A percentile compares a stretch with the other conserved stretches of the same genome.
These are phyloP conservation scores for Fusarium stilboides DNA, from an alignment of 2,329 filamentous ascomycete species.

Conservation along the genomic window DNA sequence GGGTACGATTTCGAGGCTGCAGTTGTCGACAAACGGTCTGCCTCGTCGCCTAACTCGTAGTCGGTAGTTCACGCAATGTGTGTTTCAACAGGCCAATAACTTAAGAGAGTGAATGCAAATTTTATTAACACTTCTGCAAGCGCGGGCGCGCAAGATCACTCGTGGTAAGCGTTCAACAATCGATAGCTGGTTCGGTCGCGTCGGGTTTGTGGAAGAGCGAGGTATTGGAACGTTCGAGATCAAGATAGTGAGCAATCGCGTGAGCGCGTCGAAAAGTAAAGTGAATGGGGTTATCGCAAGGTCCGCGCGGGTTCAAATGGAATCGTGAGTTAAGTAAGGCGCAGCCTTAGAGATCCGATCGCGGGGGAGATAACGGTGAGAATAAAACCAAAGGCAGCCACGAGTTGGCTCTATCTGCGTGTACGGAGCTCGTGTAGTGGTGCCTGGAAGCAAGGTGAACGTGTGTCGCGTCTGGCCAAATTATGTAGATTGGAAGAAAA, in stretches of 20 bases:
- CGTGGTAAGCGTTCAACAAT: slow-evolving; percentile 30
- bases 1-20: slow-evolving; percentile 35
- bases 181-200: slow-evolving; percentile 15
- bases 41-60: slow-evolving; percentile 24
- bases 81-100: neutral
- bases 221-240: slow-evolving; percentile 3
- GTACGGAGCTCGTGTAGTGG: slow-evolving; percentile 35
- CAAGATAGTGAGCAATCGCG: slow-evolving; percentile 4
- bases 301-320: slow-evolving; percentile 6
- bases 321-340: slow-evolving; percentile 25
- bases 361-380: slow-evolving; percentile 3
- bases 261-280: slow-evolving; percentile 5
- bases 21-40: slow-evolving; percentile 10
- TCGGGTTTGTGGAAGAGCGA: slow-evolving; percentile 10
- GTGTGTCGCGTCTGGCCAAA: slow-evolving; percentile 31
- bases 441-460: slow-evolving; percentile 30
- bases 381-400: slow-evolving; percentile 12
- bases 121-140: slow-evolving; percentile 27
- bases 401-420: slow-evolving; percentile 25
- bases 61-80: slow-evolving; percentile 13
- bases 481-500: slow-evolving; percentile 21
- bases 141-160: slow-evolving; percentile 20
- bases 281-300: slow-evolving; percentile 29
- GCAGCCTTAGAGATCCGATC: slow-evolving; percentile 27
- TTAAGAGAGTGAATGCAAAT: slow-evolving; percentile 4